Percentiles rank a stretch among this genome's conserved stretches.
phyloP scores from a whole-genome alignment of 164 flowering plant genomes.

The Vitis vinifera region DNA sequence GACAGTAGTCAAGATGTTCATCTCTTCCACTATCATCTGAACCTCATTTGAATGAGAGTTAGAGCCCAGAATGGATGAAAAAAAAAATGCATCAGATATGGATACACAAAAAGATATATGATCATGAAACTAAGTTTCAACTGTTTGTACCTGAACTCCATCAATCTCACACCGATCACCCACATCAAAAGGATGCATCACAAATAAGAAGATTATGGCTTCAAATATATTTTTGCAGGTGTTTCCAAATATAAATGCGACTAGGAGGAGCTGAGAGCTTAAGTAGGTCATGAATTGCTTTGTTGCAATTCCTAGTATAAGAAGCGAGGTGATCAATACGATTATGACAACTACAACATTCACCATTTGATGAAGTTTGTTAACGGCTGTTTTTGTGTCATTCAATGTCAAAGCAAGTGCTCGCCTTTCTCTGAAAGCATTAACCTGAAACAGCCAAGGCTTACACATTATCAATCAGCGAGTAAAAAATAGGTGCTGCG shows the following conservation, averaged over 20 bases:
- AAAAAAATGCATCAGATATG: not conserved
- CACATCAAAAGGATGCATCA: slow-evolving; percentile 68
- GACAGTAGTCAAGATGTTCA: slow-evolving; percentile 70
- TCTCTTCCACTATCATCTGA: slow-evolving; percentile 76
- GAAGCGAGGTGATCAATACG: slow-evolving; percentile 37
- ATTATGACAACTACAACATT: slow-evolving; percentile 38
- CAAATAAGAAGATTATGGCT: slow-evolving; percentile 58
- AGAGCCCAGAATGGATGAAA: not conserved
- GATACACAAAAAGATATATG: not conserved
- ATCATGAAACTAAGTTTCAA: not conserved
- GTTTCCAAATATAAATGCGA: slow-evolving; percentile 63
- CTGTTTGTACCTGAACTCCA: slow-evolving; percentile 47
- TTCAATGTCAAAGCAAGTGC: slow-evolving; percentile 64
- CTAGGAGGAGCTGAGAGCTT: slow-evolving; percentile 56
- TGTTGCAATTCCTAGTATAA: slow-evolving; percentile 47
- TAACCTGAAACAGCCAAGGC: slow-evolving; percentile 36
- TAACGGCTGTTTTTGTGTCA: slow-evolving; percentile 71
- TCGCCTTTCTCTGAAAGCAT: slow-evolving; percentile 55
- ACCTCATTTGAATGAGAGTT: slow-evolving; percentile 1
- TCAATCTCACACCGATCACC: slow-evolving; percentile 73
- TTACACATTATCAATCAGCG: not conserved
- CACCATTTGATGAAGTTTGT: slow-evolving; percentile 51
- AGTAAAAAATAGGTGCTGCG: too few relatives aligned
- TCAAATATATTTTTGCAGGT: slow-evolving; percentile 65
- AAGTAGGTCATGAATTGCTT: slow-evolving; percentile 35